Conservation (phyloP, 2,329 filamentous ascomycete species). For the Daldinia eschscholtzii region DNA sequence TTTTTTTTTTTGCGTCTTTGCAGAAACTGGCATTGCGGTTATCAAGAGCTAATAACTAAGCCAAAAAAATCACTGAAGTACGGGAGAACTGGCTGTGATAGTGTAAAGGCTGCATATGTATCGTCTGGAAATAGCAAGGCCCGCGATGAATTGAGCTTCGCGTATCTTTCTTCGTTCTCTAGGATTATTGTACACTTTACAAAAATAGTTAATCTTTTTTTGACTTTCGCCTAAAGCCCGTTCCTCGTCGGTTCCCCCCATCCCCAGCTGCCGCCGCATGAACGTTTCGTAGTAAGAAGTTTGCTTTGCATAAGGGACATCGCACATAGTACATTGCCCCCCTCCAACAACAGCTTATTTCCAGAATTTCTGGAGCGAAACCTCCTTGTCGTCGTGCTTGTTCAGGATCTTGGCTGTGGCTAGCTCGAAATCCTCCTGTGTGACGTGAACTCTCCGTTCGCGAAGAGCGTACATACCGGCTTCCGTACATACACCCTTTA, state of each 20-base stretch:
- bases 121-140: slow-evolving; percentile 27
- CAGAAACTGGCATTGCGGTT: too few species aligned
- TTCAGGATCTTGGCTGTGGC: slow-evolving; percentile 99
- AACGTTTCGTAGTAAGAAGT: slow-evolving; percentile 3
- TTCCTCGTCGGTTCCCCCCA: not conserved
- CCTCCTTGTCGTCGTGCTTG: slow-evolving; percentile 99
- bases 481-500: slow-evolving; percentile 99
- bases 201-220: slow-evolving; percentile 4
- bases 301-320: too few species aligned
- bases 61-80: not conserved
- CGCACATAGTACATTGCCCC: not conserved
- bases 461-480: slow-evolving; percentile 98
- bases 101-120: not conserved
- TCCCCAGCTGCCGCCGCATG: not conserved
- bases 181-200: slow-evolving; percentile 47
- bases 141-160: not conserved
- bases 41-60: not conserved
- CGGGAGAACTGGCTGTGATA: not conserved
- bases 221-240: not conserved
- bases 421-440: slow-evolving; percentile 98
- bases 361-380: slow-evolving; percentile 88
- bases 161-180: slow-evolving; percentile 31
- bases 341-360: slow-evolving; percentile 63
- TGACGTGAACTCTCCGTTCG: slow-evolving; percentile 96
- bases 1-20: too few species aligned